A percentile compares a stretch with the other conserved stretches of the same genome.
phyloP scores from a whole-genome alignment of 2,329 filamentous ascomycete species.

The Paraphaeosphaeria sporulosa region DNA sequence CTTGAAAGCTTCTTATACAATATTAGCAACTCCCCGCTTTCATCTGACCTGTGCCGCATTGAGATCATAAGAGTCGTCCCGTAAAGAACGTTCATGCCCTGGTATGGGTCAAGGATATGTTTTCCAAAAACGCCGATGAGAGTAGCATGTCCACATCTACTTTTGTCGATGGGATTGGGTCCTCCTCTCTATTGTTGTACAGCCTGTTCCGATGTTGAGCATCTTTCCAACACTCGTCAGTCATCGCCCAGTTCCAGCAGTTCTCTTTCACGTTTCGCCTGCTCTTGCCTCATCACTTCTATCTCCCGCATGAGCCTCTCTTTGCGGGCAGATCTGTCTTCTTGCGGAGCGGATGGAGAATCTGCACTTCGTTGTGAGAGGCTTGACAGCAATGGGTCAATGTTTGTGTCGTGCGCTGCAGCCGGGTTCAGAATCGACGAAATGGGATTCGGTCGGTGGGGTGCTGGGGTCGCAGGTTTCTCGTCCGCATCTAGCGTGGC shows the following conservation, averaged over 20 bases:
- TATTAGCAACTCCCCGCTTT: background rate
- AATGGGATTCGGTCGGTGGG: constrained; percentile 44
- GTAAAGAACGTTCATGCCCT: background rate
- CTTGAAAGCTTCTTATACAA: background rate
- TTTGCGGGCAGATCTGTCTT: constrained; percentile 39
- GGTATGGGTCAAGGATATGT: background rate
- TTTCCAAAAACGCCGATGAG: background rate
- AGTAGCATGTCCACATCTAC: background rate
- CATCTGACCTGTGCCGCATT: background rate
- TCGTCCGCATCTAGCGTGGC: constrained; percentile 41
- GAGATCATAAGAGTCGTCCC: background rate
- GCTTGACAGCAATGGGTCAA: constrained; percentile 42
- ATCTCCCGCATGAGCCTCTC: constrained; percentile 42
- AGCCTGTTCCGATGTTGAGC: background rate
- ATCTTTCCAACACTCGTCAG: constrained; percentile 15
- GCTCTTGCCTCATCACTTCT: constrained; percentile 40
- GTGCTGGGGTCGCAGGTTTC: constrained; percentile 30
- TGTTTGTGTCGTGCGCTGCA: constrained; percentile 35
- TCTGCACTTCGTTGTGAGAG: constrained; percentile 28
- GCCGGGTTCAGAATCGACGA: constrained; percentile 45
- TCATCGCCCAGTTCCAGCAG: constrained; percentile 42
- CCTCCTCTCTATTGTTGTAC: background rate
- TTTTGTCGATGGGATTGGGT: background rate
- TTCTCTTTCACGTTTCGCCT: constrained; percentile 39
- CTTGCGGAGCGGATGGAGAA: constrained; percentile 33